A percentile compares a stretch with the other conserved stretches of the same genome.
phyloP scores from a whole-genome alignment of 768 basidiomycete species.

The Rhodotorula graminis region DNA sequence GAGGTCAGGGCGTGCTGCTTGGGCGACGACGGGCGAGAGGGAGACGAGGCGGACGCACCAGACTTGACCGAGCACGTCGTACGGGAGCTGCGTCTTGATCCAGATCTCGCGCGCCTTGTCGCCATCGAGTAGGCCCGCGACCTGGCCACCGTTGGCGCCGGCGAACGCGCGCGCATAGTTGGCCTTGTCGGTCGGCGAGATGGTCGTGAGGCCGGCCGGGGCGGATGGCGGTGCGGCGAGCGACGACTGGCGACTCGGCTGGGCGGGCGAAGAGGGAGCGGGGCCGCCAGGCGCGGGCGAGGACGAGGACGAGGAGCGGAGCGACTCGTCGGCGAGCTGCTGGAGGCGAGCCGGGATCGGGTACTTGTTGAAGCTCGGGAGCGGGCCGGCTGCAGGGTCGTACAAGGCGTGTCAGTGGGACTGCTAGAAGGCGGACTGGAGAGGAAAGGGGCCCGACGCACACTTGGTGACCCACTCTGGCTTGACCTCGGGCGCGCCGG shows the following conservation, averaged over 20 bases:
- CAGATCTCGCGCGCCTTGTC: constrained; percentile 87
- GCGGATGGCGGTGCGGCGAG: neutral
- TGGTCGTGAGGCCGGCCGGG: constrained; percentile 9
- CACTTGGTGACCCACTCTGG: constrained; percentile 62
- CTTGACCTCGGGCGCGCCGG: constrained; percentile 49
- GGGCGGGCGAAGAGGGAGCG: constrained; percentile 23
- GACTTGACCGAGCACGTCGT: constrained; percentile 83
- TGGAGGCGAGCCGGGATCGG: constrained; percentile 56
- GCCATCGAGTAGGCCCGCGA: constrained; percentile 72
- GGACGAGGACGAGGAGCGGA: constrained; percentile 20
- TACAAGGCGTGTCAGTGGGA: no score
- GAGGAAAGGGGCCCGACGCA: constrained; percentile 55
- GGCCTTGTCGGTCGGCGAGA: constrained; percentile 62
- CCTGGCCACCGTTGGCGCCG: constrained; percentile 58
- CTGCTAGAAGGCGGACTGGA: no score
- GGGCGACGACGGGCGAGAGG: no score
- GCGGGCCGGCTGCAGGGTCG: constrained; percentile 65
- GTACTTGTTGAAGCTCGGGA: constrained; percentile 72
- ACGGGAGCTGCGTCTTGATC: constrained; percentile 78
- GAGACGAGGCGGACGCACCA: constrained; percentile 57
- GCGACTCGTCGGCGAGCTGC: constrained; percentile 46
- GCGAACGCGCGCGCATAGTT: constrained; percentile 78
- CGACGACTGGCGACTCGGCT: neutral
- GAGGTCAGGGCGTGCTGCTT: no score
- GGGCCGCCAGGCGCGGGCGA: constrained; percentile 1